These are phyloP conservation scores for Pseudogymnoascus sp. DNA, from an alignment of 2,329 filamentous ascomycete genomes.

Conservation along the genomic window DNA sequence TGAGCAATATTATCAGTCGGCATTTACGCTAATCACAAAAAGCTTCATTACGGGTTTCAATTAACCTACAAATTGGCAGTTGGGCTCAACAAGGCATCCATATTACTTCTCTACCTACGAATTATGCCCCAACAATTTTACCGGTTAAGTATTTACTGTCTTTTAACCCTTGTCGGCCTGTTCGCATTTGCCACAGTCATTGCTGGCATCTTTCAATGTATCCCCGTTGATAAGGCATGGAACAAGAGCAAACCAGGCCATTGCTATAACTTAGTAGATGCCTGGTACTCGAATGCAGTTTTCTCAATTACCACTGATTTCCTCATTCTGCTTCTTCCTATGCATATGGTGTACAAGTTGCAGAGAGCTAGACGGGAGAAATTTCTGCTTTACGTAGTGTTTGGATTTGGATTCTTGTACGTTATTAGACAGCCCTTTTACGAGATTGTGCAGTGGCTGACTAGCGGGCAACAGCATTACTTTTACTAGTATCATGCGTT, in stretches of 20 bases:
- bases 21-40: background rate
- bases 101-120: background rate
- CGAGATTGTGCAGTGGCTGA: background rate
- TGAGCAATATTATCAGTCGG: background rate
- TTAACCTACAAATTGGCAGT: conserved; percentile 15
- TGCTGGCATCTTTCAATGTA: conserved; percentile 14
- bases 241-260: conserved; percentile 11
- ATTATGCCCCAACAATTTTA: background rate
- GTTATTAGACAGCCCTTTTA: background rate
- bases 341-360: conserved; percentile 16
- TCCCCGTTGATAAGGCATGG: conserved; percentile 15
- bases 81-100: conserved; percentile 7
- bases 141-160: conserved; percentile 1
- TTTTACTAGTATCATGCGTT: background rate
- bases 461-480: background rate
- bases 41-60: conserved; percentile 16
- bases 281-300: conserved; percentile 14
- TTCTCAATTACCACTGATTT: conserved; percentile 15
- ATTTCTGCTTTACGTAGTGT: background rate
- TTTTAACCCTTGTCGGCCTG: conserved; percentile 9
- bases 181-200: conserved; percentile 13
- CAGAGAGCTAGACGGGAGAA: conserved; percentile 11
- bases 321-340: conserved; percentile 13
- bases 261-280: conserved; percentile 14
- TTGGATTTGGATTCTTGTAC: background rate